Percentiles rank a stretch among this genome's conserved stretches.
phyloP scores from a whole-genome alignment of 2,329 filamentous ascomycete species.

The Cephalotrichum gorgonifer region DNA sequence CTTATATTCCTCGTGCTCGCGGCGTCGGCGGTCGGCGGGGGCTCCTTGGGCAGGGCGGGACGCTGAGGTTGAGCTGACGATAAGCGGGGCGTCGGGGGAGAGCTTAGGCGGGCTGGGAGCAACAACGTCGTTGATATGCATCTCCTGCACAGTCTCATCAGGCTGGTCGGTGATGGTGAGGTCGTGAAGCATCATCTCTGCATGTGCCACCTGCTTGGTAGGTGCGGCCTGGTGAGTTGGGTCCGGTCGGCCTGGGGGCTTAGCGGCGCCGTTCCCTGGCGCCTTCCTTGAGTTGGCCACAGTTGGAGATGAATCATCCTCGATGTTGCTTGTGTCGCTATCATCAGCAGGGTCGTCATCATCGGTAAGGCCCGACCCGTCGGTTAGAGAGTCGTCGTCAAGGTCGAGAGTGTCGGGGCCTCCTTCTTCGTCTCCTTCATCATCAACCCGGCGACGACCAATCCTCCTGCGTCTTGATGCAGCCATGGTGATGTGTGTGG shows the following conservation, averaged over 20 bases:
- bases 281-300: conserved; percentile 29
- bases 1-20: conserved; percentile 85
- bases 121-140: conserved; percentile 33
- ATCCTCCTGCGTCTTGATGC: conserved; percentile 53
- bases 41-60: conserved; percentile 40
- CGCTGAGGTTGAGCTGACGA: conserved; percentile 44
- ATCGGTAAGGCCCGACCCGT: conserved; percentile 52
- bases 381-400: conserved; percentile 57
- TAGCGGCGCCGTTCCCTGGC: conserved; percentile 28
- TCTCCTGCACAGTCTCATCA: conserved; percentile 28
- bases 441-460: conserved; percentile 58
- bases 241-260: conserved; percentile 17
- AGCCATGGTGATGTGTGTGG: conserved; percentile 30
- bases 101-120: background rate
- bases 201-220: conserved; percentile 34
- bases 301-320: conserved; percentile 42
- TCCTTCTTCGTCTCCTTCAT: conserved; percentile 61
- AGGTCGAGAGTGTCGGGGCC: conserved; percentile 43
- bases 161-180: conserved; percentile 31
- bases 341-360: conserved; percentile 49
- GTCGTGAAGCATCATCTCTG: conserved; percentile 49
- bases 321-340: conserved; percentile 53
- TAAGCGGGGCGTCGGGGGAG: conserved; percentile 34
- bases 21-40: conserved; percentile 59
- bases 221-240: conserved; percentile 7